phyloP scores from a whole-genome alignment of 116 monocot genomes.

The Phalaenopsis hybrid region DNA sequence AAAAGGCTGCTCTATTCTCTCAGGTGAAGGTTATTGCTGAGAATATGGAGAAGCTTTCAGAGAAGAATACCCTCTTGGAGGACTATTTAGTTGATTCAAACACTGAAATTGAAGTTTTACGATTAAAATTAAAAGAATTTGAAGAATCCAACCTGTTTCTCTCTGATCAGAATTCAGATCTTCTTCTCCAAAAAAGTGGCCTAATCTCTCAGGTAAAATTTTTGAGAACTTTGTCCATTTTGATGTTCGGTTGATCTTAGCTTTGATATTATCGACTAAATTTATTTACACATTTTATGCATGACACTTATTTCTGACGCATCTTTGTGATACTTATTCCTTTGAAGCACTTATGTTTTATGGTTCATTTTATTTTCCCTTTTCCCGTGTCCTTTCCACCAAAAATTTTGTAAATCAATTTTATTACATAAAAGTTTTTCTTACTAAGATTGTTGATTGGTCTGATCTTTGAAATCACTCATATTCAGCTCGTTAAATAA shows the following conservation, averaged over 20 bases:
- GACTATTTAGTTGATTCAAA: conserved; percentile 47
- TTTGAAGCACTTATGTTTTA: background rate
- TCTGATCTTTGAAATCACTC: no score
- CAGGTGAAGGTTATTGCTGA: conserved; percentile 28
- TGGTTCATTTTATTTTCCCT: background rate
- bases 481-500: no score
- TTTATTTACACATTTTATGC: background rate
- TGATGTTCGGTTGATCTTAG: background rate
- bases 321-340: background rate
- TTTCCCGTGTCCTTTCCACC: background rate
- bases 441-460: background rate
- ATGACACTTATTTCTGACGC: background rate
- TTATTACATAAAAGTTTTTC: background rate
- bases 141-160: conserved; percentile 31
- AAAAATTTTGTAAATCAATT: background rate
- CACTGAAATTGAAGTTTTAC: conserved; percentile 25
- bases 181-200: conserved; percentile 30
- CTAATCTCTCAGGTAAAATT: conserved; percentile 31
- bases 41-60: conserved; percentile 41
- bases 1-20: conserved; percentile 30
- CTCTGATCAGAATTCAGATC: conserved; percentile 17
- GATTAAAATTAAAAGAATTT: conserved; percentile 13
- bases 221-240: background rate
- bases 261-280: background rate
- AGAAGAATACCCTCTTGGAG: conserved; percentile 45